These are phyloP conservation scores for Aphanomyces invadans DNA, from an alignment of 352 stramenopile genomes.

Conservation along the genomic window DNA sequence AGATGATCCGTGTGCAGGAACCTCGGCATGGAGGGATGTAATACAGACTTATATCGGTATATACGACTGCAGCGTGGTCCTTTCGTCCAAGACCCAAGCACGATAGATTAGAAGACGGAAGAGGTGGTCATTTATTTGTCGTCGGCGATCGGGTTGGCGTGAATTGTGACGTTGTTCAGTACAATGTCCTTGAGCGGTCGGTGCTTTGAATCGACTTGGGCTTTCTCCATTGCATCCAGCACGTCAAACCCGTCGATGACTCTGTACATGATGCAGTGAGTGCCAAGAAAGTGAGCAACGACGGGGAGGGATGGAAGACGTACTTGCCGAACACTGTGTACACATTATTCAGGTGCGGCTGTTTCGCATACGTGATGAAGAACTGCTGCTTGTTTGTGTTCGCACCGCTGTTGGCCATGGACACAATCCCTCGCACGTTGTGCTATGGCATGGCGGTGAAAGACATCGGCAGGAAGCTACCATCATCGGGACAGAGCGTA, in stretches of 20 bases:
- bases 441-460: slow-evolving; percentile 38
- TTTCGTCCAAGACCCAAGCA: neutral
- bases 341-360: slow-evolving; percentile 96
- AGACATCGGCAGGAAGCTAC: neutral
- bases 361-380: slow-evolving; percentile 96
- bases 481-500: slow-evolving; percentile 26
- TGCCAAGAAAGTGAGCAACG: neutral
- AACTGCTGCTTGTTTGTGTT: slow-evolving; percentile 95
- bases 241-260: slow-evolving; percentile 95
- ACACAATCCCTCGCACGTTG: slow-evolving; percentile 85
- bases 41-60: too few relatives aligned
- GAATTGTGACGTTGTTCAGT: slow-evolving; percentile 85
- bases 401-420: slow-evolving; percentile 88
- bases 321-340: slow-evolving; percentile 96
- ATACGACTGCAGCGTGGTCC: too few relatives aligned
- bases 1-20: slow-evolving; percentile 42
- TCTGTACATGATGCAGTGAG: slow-evolving; percentile 28
- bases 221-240: slow-evolving; percentile 95
- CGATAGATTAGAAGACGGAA: neutral
- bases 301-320: slow-evolving; percentile 22
- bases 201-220: slow-evolving; percentile 88
- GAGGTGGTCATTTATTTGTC: neutral
- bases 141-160: slow-evolving; percentile 89
- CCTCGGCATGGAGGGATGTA: too few relatives aligned
- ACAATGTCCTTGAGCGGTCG: slow-evolving; percentile 83